Evolutionary conservation across 2,329 filamentous ascomycete species (phyloP).

Genomic region (Colletotrichum sp.): DNA sequence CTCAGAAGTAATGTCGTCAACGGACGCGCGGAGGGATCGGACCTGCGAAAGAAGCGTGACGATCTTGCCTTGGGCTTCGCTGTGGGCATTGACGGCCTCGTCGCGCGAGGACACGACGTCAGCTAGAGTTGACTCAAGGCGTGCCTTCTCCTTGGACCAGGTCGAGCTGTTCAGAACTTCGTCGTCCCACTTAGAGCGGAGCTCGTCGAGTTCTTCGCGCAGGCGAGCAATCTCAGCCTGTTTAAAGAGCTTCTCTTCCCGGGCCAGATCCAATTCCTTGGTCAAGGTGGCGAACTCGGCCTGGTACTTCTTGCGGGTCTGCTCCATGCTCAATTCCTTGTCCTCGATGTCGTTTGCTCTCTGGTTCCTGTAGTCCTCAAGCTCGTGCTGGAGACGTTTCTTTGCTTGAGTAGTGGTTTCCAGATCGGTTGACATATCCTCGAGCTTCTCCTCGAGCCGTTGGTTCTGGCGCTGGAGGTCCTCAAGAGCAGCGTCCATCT

Average conservation of each 20-base stretch:
- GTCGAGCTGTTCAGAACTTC: constrained; percentile 97
- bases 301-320: constrained; percentile 97
- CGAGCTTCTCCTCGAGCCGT: constrained; percentile 86
- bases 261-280: constrained; percentile 90
- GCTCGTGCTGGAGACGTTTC: constrained; percentile 93
- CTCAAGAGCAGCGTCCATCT: constrained; percentile 86
- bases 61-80: constrained; percentile 92
- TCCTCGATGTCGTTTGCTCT: constrained; percentile 96
- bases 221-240: constrained; percentile 86
- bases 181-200: constrained; percentile 97
- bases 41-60: constrained; percentile 91
- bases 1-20: constrained; percentile 87
- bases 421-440: constrained; percentile 90
- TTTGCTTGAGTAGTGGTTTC: constrained; percentile 86
- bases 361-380: constrained; percentile 96
- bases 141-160: constrained; percentile 97
- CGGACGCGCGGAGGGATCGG: constrained; percentile 77
- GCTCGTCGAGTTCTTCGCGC: constrained; percentile 93
- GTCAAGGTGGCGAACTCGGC: constrained; percentile 87
- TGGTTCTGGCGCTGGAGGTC: constrained; percentile 91
- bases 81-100: constrained; percentile 90
- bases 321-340: constrained; percentile 94
- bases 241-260: constrained; percentile 85
- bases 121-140: constrained; percentile 86
- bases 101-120: constrained; percentile 92